Percentiles rank a stretch among this genome's conserved stretches.
Conservation (phyloP, 805 yeast genomes). For the Yarrowia sp. region DNA sequence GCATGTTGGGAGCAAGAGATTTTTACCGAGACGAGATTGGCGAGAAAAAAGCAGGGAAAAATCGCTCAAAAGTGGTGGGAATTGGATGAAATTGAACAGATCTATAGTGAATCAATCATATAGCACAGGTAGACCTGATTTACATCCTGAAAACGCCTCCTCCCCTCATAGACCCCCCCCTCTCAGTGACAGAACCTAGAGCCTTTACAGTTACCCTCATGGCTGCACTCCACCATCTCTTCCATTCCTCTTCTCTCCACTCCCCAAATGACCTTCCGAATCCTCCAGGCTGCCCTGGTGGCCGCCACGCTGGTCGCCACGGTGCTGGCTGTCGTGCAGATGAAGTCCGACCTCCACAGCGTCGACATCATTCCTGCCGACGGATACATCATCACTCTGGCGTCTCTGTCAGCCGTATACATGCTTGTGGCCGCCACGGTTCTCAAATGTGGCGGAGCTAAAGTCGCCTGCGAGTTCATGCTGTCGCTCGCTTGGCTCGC, state of each 20-base stretch:
- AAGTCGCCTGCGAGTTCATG: background rate
- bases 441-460: background rate
- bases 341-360: constrained; percentile 6
- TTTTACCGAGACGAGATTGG: background rate
- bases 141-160: background rate
- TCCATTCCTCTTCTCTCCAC: background rate
- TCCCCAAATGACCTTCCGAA: background rate
- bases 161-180: no score
- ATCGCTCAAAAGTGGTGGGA: background rate
- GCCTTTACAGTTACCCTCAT: constrained; percentile 3
- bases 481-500: constrained; percentile 15
- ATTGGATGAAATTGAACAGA: no score
- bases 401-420: constrained; percentile 1
- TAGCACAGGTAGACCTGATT: no score
- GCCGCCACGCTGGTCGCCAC: constrained; percentile 3
- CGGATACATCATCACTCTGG: constrained; percentile 6
- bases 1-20: constrained; percentile 11
- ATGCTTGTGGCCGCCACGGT: background rate
- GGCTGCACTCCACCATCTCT: constrained; percentile 7
- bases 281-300: constrained; percentile 4
- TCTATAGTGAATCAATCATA: no score
- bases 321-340: background rate
- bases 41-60: background rate
- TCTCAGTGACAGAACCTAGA: background rate
- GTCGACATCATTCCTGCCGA: constrained; percentile 3